phyloP scores from a whole-genome alignment of 257 asterid species.

The Solanum tarapatanum region DNA sequence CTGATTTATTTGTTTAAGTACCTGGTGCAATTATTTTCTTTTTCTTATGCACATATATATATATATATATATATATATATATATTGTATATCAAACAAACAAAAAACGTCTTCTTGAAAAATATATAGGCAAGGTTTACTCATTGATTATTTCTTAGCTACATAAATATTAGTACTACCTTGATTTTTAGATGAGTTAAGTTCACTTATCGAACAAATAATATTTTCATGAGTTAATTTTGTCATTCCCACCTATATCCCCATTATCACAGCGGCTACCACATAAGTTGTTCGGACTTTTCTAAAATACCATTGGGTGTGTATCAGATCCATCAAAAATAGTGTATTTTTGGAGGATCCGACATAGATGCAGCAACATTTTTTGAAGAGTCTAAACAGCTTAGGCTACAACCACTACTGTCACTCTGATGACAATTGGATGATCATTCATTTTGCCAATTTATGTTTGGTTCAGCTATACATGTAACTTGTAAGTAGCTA shows the following conservation, averaged over 20 bases:
- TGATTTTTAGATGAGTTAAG: neutral
- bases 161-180: no score
- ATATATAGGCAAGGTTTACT: neutral
- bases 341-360: rapidly evolving
- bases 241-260: neutral
- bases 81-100: neutral
- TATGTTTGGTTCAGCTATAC: neutral
- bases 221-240: neutral
- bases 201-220: neutral
- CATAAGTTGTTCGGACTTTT: no score
- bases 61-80: no score
- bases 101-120: no score
- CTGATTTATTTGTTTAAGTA: no score
- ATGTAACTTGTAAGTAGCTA: neutral
- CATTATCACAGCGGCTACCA: neutral
- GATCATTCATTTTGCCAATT: neutral
- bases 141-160: neutral
- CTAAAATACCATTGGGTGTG: no score
- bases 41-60: no score
- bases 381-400: rapidly evolving
- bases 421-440: neutral
- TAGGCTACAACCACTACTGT: neutral
- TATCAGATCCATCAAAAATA: no score
- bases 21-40: neutral
- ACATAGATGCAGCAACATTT: rapidly evolving